Base-by-base conservation (phyloP, 352 stramenopile species). In the Pythium rhizo-oryzae region DNA sequence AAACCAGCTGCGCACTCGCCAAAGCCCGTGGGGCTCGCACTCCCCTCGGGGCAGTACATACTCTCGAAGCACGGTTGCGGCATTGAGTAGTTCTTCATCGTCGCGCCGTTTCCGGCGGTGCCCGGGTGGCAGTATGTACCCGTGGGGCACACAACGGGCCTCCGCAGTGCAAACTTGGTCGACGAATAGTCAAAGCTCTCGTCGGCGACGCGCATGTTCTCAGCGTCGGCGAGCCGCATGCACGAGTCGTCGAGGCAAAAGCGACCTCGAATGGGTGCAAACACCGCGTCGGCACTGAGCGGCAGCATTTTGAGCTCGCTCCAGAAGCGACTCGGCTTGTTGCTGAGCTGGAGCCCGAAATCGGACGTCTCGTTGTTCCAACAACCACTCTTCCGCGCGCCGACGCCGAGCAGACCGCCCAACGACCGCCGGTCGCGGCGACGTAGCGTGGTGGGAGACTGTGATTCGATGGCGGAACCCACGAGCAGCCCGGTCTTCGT, bases 321-420 rank as follows among this genome's bases (percentile, higher is more conserved):
- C 97, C 97, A 99, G 72, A 99, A 97, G 37, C 90, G 85, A 18
- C 79, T 87, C 37, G 93, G 90, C 16, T 79, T 71, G 1, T 71
- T 62, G 47, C 90, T 98, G 28, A 96, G 66, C 73, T 99, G 96
- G 13, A 99, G 76, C 8, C 96, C 97, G 71, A 99, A 98, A 62
- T 99, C 96, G 25, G 88, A 67, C 3, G 96, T 99, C 50, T 86
- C 88, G 72, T 99, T 99, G 59, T 96, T 93, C 87, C 97, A 99
- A 69, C 97, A 99, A 4, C 85, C 92, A 23, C 81, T 88, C 35
- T 86, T 90, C 4, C 94, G 72, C 1, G 87, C 80, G 8, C 93
- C 92, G 24, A 98, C 64, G 37, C 61, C 74, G 8, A 69, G 18
- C 4, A 68, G 53, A 44, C 62, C 62, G 5, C 59, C 30, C 8